Evolutionary conservation across 1,139 yeast species (phyloP).

Genomic region (Pneumocystis murina): DNA sequence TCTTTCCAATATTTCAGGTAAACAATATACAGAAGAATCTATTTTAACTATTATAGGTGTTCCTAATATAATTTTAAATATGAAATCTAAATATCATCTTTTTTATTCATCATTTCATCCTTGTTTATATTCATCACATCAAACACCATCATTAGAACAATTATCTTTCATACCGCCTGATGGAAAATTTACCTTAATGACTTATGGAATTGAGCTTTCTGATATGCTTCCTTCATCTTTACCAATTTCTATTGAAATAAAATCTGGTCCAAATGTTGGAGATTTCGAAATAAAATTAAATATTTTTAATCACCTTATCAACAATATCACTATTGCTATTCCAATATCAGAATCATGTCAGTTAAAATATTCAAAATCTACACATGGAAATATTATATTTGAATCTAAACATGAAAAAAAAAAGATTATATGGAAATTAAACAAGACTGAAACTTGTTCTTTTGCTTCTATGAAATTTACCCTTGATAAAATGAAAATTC

Average conservation of each 20-base stretch:
- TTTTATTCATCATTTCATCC: slow-evolving; percentile 36
- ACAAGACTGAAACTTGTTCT: not conserved
- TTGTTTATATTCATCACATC: slow-evolving; percentile 31
- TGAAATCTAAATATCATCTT: slow-evolving; percentile 34
- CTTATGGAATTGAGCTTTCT: slow-evolving; percentile 2
- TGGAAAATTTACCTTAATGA: slow-evolving; percentile 50
- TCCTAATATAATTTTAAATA: slow-evolving; percentile 50
- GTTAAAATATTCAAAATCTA: not conserved
- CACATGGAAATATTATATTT: not conserved
- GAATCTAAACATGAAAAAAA: slow-evolving; percentile 1
- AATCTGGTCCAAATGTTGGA: not conserved
- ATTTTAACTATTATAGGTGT: slow-evolving; percentile 41
- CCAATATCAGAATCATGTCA: slow-evolving; percentile 2
- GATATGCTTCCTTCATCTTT: not conserved
- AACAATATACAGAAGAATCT: slow-evolving; percentile 15
- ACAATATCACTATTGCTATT: slow-evolving; percentile 1
- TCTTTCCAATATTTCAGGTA: not conserved
- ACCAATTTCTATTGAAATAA: slow-evolving; percentile 2
- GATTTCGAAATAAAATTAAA: slow-evolving; percentile 4
- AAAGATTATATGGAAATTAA: slow-evolving; percentile 1
- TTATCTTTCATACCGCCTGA: slow-evolving; percentile 79
- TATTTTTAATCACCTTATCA: not conserved
- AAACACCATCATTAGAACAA: slow-evolving; percentile 22
- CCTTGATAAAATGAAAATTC: not conserved
- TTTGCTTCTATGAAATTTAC: not conserved